phyloP scores from a whole-genome alignment of 441 rosid species.

The Erodium moschatum region DNA sequence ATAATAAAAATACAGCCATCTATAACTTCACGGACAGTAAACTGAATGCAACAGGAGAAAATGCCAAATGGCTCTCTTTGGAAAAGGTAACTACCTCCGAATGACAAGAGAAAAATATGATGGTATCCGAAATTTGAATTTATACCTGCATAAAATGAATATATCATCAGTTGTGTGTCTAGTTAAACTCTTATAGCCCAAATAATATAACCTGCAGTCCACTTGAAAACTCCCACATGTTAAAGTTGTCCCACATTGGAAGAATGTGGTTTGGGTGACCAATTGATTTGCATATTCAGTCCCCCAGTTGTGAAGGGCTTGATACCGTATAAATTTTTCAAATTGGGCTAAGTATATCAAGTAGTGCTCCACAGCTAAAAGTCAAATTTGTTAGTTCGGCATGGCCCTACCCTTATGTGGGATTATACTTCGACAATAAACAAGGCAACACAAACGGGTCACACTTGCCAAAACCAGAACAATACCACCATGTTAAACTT shows the following conservation, averaged over 20 bases:
- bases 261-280: too few relatives aligned
- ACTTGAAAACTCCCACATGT: not conserved
- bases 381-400: not conserved
- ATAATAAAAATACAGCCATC: not conserved
- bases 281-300: too few relatives aligned
- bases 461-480: too few relatives aligned
- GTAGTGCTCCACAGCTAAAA: not conserved
- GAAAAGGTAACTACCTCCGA: constrained; percentile 51
- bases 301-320: too few relatives aligned
- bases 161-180: not conserved
- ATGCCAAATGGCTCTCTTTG: constrained; percentile 7
- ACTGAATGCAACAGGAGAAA: not conserved
- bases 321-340: not conserved
- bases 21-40: constrained; percentile 1
- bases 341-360: not conserved
- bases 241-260: too few relatives aligned
- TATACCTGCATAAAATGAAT: constrained; percentile 57
- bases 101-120: constrained; percentile 92
- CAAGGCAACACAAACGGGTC: too few relatives aligned
- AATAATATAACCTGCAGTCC: not conserved
- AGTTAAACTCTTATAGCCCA: not conserved
- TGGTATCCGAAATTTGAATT: constrained; percentile 87
- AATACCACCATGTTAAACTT: too few relatives aligned
- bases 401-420: not conserved
- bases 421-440: not conserved